Base-by-base conservation (phyloP, 805 yeast genomes). In the Hanseniaspora taiwanica region DNA sequence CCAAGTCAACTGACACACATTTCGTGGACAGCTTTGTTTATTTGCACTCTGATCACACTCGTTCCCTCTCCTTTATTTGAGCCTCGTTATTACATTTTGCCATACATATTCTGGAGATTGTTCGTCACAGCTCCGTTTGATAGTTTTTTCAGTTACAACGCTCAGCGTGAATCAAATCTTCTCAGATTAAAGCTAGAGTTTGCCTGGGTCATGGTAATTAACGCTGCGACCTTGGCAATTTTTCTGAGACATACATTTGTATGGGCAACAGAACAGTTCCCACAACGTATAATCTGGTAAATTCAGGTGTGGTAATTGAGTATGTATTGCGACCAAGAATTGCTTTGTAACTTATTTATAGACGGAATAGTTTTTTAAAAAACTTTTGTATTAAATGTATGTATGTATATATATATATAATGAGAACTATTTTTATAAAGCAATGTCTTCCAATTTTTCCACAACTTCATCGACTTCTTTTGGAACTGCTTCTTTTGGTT, bases 51-150 rank as follows among this genome's bases (percentile, higher is more conserved):
- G 1, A 56, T 74, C 5, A 80, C 91, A 0, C 65, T 91, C 17
- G 72, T 81, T 0, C 96, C 97, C 17, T 78, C 96, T 0, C 98
- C 97, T 4, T 65, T 91, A 47, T 78, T 91, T 52, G 98, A 91
- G 59, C 95, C 96, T 37, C 72, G 98, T 43, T 91, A 91, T 56
- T 91, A 80, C 57, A 82, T 89, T 37, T 50, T 85, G 4, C 96
- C 97, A 3, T 76, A 73, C 53, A 55, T 81, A 10, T 58, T 86
- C 31, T 85, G 87, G 75, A 71, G 96, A 49, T 40, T 83, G 2
- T 68, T 74, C 42, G 57, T 69, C 13, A 58, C 60, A 10, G 73
- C 76, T 14, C 58, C 62, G 19, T 49, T 56, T 14, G 51, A 57
- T 27, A 55, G 62, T 3, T 27, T 62, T 16, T 8, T 37, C 18